Conservation (phyloP, 768 basidiomycete species). For the Rhodotorula diobovata region DNA sequence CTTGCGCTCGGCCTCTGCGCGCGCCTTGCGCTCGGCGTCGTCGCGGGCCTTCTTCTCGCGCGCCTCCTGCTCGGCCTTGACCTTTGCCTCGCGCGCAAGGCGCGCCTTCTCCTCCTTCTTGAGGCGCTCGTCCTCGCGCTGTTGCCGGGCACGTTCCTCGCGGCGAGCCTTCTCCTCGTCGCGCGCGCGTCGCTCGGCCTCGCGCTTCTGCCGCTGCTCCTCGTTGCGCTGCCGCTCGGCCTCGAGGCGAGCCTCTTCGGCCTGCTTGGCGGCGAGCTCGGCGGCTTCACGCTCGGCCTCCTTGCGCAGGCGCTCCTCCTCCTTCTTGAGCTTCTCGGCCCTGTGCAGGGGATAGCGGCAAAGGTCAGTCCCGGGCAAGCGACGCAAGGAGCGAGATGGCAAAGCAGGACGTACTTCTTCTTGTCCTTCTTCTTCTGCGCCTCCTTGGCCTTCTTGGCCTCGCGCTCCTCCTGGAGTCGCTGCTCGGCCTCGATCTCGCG, state of each 20-base stretch:
- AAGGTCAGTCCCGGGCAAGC: background rate
- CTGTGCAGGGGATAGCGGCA: constrained; percentile 50
- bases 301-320: constrained; percentile 76
- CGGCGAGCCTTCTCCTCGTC: constrained; percentile 59
- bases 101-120: constrained; percentile 52
- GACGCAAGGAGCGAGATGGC: constrained; percentile 12
- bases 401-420: constrained; percentile 61
- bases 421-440: constrained; percentile 99
- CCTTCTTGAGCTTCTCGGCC: constrained; percentile 85
- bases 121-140: constrained; percentile 66
- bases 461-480: constrained; percentile 73
- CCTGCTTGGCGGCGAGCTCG: constrained; percentile 70
- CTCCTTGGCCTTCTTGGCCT: constrained; percentile 84
- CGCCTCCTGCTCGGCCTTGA: constrained; percentile 56
- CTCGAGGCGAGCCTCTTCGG: constrained; percentile 71
- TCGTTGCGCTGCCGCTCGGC: constrained; percentile 75
- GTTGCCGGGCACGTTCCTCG: constrained; percentile 71
- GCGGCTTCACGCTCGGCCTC: constrained; percentile 83
- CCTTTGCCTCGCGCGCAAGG: constrained; percentile 59
- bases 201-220: constrained; percentile 76
- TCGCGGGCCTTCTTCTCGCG: constrained; percentile 44
- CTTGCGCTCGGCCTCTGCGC: constrained; percentile 53
- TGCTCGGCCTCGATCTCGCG: constrained; percentile 96
- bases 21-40: constrained; percentile 53
- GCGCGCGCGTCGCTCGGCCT: constrained; percentile 55